A percentile compares a stretch with the other conserved stretches of the same genome.
phyloP scores from a whole-genome alignment of 805 yeast genomes.

The Tetrapisispora namnaoensis region DNA sequence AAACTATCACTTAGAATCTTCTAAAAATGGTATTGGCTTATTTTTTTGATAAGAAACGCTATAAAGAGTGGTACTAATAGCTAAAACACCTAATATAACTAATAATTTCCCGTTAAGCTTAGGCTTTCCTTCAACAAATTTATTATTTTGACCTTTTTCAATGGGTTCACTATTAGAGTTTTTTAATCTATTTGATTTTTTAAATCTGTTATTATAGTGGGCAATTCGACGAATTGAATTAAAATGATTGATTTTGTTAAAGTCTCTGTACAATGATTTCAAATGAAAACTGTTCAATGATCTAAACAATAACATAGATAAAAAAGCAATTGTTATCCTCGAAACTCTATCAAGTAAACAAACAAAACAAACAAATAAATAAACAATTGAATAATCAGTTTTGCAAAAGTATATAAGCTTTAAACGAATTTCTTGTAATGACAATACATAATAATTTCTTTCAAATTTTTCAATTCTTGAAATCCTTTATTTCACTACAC shows the following conservation, averaged over 20 bases:
- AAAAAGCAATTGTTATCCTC: background rate
- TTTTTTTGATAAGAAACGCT: constrained; percentile 36
- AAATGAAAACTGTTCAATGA: too few species aligned
- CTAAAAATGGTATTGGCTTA: constrained; percentile 38
- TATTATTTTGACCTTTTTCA: background rate
- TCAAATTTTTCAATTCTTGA: too few species aligned
- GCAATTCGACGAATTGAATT: background rate
- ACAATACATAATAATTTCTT: too few species aligned
- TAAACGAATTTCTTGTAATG: too few species aligned
- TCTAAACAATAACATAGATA: background rate
- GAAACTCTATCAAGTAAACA: too few species aligned
- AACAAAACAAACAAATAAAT: too few species aligned
- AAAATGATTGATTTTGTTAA: background rate
- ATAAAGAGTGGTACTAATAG: constrained; percentile 40
- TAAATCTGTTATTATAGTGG: background rate
- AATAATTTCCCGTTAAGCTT: constrained; percentile 26
- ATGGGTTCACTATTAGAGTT: background rate
- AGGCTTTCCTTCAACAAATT: background rate
- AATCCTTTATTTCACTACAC: too few species aligned
- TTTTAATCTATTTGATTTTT: background rate
- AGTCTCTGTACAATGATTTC: background rate
- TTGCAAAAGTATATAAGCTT: too few species aligned
- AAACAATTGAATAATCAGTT: too few species aligned
- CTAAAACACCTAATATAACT: constrained; percentile 35
- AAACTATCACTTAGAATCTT: constrained; percentile 16